These are phyloP conservation scores for Fusarium solani-melongenae DNA, from an alignment of 2,329 filamentous ascomycete genomes.

Conservation along the genomic window DNA sequence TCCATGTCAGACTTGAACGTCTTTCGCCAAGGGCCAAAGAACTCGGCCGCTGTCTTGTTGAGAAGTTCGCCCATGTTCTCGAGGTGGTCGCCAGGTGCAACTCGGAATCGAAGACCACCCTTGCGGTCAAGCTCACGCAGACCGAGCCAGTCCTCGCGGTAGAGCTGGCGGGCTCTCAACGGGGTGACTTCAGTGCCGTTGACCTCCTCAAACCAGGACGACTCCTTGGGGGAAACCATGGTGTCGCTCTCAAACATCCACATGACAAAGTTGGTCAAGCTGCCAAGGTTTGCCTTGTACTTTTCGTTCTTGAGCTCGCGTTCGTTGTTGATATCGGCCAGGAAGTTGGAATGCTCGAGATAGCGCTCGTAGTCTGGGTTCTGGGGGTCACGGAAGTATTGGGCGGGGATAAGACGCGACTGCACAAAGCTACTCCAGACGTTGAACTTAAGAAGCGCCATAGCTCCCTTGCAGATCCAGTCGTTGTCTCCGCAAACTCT, in stretches of 20 bases:
- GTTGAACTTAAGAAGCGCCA: slow-evolving; percentile 80
- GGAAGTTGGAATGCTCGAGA: slow-evolving; percentile 83
- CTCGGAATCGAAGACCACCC: slow-evolving; percentile 81
- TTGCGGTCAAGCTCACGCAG: slow-evolving; percentile 82
- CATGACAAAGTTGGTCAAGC: slow-evolving; percentile 84
- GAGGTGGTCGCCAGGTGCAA: slow-evolving; percentile 85
- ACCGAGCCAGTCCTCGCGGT: slow-evolving; percentile 94
- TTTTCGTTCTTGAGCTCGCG: slow-evolving; percentile 75
- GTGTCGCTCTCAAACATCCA: slow-evolving; percentile 89
- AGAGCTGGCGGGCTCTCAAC: slow-evolving; percentile 77
- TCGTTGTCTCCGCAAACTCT: slow-evolving; percentile 77
- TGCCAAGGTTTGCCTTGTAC: slow-evolving; percentile 78
- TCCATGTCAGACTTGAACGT: slow-evolving; percentile 45
- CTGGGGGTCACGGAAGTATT: slow-evolving; percentile 85
- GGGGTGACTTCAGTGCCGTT: slow-evolving; percentile 75
- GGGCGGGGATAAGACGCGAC: slow-evolving; percentile 84
- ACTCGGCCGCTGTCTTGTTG: slow-evolving; percentile 72
- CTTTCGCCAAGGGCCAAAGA: slow-evolving; percentile 67
- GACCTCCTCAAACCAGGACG: slow-evolving; percentile 89
- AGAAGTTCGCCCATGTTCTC: slow-evolving; percentile 74
- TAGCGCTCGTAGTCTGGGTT: slow-evolving; percentile 70
- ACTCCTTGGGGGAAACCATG: slow-evolving; percentile 90
- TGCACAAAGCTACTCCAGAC: slow-evolving; percentile 86
- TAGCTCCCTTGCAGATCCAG: slow-evolving; percentile 83
- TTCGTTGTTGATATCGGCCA: slow-evolving; percentile 98